These are phyloP conservation scores for Chalara sp. DNA, from an alignment of 2,329 filamentous ascomycete species.

Conservation along the genomic window DNA sequence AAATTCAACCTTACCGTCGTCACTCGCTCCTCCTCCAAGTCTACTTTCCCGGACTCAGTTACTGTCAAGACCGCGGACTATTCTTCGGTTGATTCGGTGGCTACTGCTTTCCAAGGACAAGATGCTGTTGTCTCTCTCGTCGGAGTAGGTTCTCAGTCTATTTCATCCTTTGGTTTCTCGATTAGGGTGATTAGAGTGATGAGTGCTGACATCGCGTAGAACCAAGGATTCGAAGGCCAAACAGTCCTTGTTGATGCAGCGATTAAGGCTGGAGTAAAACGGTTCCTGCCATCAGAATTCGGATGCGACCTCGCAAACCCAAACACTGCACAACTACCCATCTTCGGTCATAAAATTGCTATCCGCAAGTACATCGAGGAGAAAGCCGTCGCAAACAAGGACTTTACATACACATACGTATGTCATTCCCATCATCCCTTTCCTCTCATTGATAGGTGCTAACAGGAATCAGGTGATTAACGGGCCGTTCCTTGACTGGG, in stretches of 20 bases:
- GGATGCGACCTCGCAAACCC: conserved; percentile 33
- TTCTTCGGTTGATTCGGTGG: conserved; percentile 4
- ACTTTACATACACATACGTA: no score
- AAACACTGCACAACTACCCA: conserved; percentile 35
- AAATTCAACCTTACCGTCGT: conserved; percentile 28
- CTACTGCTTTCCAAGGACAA: conserved; percentile 22
- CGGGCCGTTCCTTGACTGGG: conserved; percentile 55
- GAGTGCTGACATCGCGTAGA: no score
- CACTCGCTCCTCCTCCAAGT: conserved; percentile 22
- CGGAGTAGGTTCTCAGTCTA: neutral
- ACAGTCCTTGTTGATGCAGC: conserved; percentile 48
- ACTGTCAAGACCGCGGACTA: conserved; percentile 14
- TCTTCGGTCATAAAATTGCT: conserved; percentile 44
- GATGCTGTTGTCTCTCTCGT: conserved; percentile 15
- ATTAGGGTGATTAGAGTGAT: no score
- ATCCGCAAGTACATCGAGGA: conserved; percentile 34
- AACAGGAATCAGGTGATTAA: conserved; percentile 19
- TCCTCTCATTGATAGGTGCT: no score
- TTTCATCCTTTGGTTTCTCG: no score
- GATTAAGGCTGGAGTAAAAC: conserved; percentile 48
- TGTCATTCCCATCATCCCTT: no score
- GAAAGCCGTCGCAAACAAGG: conserved; percentile 15
- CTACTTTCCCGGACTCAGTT: conserved; percentile 18
- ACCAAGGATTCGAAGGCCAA: no score
- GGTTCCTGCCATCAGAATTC: conserved; percentile 56